Base-by-base conservation (phyloP, 768 basidiomycete species). In the Kwoniella dejecticola region DNA sequence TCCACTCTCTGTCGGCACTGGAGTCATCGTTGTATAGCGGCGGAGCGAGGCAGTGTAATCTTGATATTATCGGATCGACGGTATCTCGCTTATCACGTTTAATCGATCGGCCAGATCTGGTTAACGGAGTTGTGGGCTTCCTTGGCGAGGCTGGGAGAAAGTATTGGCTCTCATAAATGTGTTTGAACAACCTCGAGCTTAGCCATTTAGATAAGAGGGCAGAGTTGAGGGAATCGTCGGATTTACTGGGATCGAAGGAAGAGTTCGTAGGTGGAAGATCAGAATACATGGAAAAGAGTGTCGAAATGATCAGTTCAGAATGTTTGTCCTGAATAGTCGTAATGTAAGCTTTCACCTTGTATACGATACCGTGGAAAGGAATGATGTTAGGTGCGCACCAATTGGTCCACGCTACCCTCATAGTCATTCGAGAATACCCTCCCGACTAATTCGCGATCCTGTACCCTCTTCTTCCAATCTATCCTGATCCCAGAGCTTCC, bases 391-490 rank as follows among this genome's bases (percentile, higher is more conserved):
- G 4, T 1, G 66, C 71, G 17, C 26, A 73, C 70, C 40, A 69
- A 41, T 24, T 75, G 64, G 1, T 58, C 52, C 15, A 49, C 64
- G 12, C 48, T 44, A 7, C 66, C 66, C 29, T 57, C 57, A 5
- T 42, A 52, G 62, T 71, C 70, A 19, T 70, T 61, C 15, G 50
- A 50, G 56, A 70, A 61, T 24, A 76, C 62, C 53, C 69, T 38
- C n/a, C 55, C 42, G 1, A 71, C 69, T 15, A 69, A 52, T 50
- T 70, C 64, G 15, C 74, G 30, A 55, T 75, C 63, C 33, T 69
- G 68, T 12, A 75, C 63, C 17, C 48, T 33, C 33, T 42, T 60
- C 62, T 64, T 60, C 75, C 75, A 77, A 53, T 73, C 65, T 6
- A 71, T 27, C 1, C 36, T 47, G 7, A 19, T 13, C 17, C 42